Conservation (phyloP, 768 basidiomycete species). For the Trametes cubensis region DNA sequence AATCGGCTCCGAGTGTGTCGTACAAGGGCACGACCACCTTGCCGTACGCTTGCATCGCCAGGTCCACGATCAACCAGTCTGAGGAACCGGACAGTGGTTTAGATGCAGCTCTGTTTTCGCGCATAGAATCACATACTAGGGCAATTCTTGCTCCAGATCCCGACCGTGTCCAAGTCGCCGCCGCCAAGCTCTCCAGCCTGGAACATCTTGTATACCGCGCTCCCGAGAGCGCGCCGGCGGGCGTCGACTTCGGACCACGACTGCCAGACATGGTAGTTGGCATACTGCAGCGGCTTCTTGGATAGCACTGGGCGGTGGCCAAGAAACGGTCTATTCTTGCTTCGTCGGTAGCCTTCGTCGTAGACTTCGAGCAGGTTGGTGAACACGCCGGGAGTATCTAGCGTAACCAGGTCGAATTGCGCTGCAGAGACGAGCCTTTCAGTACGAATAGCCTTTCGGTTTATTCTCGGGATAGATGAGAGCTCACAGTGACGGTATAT, state of each 20-base stretch:
- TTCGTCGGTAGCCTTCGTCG: slow-evolving; percentile 55
- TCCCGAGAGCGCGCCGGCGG: slow-evolving; percentile 73
- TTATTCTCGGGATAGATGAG: too few relatives aligned
- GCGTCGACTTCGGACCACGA: slow-evolving; percentile 74
- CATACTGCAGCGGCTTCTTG: slow-evolving; percentile 67
- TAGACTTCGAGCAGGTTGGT: slow-evolving; percentile 66
- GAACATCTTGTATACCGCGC: slow-evolving; percentile 71
- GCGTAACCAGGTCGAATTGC: slow-evolving; percentile 38
- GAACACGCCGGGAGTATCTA: slow-evolving; percentile 53
- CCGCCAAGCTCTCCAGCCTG: slow-evolving; percentile 59
- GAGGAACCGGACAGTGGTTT: not conserved
- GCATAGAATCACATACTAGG: slow-evolving; percentile 54
- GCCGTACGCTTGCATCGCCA: slow-evolving; percentile 80
- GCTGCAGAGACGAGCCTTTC: not conserved
- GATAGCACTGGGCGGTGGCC: slow-evolving; percentile 72
- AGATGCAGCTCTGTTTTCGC: not conserved
- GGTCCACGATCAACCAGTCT: slow-evolving; percentile 96
- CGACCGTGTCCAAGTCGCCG: slow-evolving; percentile 73
- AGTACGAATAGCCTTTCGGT: not conserved
- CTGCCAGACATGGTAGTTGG: slow-evolving; percentile 71
- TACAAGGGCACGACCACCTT: slow-evolving; percentile 89
- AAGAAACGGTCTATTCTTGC: slow-evolving; percentile 57
- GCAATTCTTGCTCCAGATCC: slow-evolving; percentile 81
- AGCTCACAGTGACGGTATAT: slow-evolving; percentile 17
- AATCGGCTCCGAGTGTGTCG: slow-evolving; percentile 90